Percentiles rank a stretch among this genome's conserved stretches.
These are phyloP conservation scores for Neonectria faginata DNA, from an alignment of 2,329 filamentous ascomycete genomes.

Conservation along the genomic window DNA sequence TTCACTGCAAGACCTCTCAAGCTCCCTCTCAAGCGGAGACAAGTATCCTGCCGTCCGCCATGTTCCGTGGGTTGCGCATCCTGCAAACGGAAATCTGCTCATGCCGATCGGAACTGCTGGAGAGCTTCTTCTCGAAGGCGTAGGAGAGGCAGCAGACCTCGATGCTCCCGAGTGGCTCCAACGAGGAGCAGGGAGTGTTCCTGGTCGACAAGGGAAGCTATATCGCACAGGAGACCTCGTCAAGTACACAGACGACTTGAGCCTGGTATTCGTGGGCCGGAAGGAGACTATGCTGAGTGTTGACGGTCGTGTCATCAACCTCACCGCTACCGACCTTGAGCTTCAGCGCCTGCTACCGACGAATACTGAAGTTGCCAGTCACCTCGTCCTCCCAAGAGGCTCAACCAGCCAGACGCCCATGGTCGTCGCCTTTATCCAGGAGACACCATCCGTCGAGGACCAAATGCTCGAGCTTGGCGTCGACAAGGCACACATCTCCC, in stretches of 20 bases:
- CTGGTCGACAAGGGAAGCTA: conserved; percentile 41
- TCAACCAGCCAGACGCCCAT: conserved; percentile 38
- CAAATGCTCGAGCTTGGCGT: conserved; percentile 29
- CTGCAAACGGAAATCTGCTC: conserved; percentile 41
- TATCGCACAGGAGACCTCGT: conserved; percentile 43
- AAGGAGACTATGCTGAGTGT: conserved; percentile 39
- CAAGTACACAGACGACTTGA: conserved; percentile 42
- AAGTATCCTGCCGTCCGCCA: conserved; percentile 37
- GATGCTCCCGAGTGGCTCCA: conserved; percentile 42
- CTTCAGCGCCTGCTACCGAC: conserved; percentile 38
- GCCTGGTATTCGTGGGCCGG: conserved; percentile 38
- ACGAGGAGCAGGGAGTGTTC: conserved; percentile 23
- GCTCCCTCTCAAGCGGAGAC: conserved; percentile 36
- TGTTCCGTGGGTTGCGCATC: conserved; percentile 47
- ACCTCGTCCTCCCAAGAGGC: conserved; percentile 35
- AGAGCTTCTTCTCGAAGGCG: conserved; percentile 54
- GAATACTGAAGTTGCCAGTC: conserved; percentile 28
- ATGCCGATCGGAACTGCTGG: conserved; percentile 49
- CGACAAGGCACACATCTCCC: conserved; percentile 1
- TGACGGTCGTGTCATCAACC: conserved; percentile 43
- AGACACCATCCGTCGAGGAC: neutral
- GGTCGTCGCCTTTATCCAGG: conserved; percentile 37
- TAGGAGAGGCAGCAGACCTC: conserved; percentile 11
- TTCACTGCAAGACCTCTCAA: conserved; percentile 29
- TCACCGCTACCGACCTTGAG: conserved; percentile 39